Conservation (phyloP, 371 early-diverging fungal genomes). For the Encephalitozoon intestinalis region DNA sequence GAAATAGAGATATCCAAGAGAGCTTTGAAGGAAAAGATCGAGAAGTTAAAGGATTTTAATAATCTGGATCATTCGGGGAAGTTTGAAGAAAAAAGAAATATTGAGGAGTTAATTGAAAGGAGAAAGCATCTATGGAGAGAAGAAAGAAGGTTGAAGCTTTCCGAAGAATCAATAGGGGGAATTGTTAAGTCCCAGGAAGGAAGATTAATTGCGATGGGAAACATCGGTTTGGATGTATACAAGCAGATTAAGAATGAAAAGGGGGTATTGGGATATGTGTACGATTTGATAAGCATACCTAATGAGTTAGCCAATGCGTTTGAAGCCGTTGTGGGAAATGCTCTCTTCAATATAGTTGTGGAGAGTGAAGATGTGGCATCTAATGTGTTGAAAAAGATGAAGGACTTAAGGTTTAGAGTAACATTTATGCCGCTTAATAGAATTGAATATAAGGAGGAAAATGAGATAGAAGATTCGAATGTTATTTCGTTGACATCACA, state of each 20-base stretch:
- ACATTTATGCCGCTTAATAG: conserved; percentile 84
- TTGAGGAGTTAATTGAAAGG: conserved; percentile 19
- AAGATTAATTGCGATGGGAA: conserved; percentile 34
- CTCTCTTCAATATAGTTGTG: conserved; percentile 89
- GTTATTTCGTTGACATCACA: conserved; percentile 8
- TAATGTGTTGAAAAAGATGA: conserved; percentile 67
- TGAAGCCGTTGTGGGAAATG: conserved; percentile 56
- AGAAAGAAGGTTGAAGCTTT: conserved; percentile 25
- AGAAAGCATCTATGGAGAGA: conserved; percentile 49
- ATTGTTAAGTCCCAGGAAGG: conserved; percentile 22
- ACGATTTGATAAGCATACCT: conserved; percentile 52
- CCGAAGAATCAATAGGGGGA: conserved; percentile 24
- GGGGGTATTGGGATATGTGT: conserved; percentile 63
- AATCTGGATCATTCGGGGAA: too few relatives aligned
- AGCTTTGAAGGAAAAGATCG: neutral
- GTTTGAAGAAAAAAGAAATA: neutral
- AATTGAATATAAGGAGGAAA: neutral
- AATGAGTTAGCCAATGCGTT: conserved; percentile 50
- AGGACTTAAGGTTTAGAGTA: conserved; percentile 67
- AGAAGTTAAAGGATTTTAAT: neutral
- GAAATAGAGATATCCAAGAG: neutral
- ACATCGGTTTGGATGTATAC: conserved; percentile 22
- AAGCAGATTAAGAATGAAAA: conserved; percentile 34
- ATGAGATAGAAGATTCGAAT: conserved; percentile 18
- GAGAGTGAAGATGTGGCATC: conserved; percentile 80